A percentile compares a stretch with the other conserved stretches of the same genome.
phyloP scores from a whole-genome alignment of 805 yeast species.

The Sugiyamaella lignohabitans region DNA sequence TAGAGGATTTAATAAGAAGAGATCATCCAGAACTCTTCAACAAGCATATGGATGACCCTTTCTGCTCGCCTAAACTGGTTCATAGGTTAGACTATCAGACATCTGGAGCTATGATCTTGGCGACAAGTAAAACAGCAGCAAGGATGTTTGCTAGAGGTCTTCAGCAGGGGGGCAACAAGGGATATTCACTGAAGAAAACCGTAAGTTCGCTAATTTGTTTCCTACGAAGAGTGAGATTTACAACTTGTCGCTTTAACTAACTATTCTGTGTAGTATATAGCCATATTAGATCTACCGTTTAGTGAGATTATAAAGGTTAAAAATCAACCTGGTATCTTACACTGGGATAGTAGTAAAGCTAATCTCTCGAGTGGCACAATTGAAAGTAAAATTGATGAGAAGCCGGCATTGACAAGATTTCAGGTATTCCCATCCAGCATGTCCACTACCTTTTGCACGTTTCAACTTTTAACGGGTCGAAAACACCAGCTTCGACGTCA shows the following conservation, averaged over 20 bases:
- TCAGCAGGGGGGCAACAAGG: conserved; percentile 9
- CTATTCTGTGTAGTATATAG: too few relatives aligned
- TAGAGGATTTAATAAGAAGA: not conserved
- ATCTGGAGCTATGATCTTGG: conserved; percentile 20
- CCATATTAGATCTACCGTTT: too few relatives aligned
- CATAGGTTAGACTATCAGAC: conserved; percentile 18
- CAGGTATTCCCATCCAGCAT: not conserved
- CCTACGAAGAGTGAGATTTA: too few relatives aligned
- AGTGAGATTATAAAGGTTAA: too few relatives aligned
- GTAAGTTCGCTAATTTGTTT: not conserved
- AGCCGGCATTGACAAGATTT: conserved; percentile 12
- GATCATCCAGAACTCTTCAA: not conserved
- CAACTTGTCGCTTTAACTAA: too few relatives aligned
- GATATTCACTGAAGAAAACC: conserved; percentile 8
- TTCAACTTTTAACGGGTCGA: conserved; percentile 18
- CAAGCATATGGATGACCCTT: not conserved
- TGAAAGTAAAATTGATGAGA: conserved; percentile 4
- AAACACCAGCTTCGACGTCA: conserved; percentile 19
- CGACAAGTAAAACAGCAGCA: conserved; percentile 14
- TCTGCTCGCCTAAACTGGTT: conserved; percentile 14
- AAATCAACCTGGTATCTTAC: too few relatives aligned
- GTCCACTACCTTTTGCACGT: conserved; percentile 10
- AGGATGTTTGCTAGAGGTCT: conserved; percentile 13
- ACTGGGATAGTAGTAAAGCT: not conserved
- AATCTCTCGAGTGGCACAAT: conserved; percentile 9